These are phyloP conservation scores for Neonectria hederae DNA, from an alignment of 2,329 filamentous ascomycete genomes.

Conservation along the genomic window DNA sequence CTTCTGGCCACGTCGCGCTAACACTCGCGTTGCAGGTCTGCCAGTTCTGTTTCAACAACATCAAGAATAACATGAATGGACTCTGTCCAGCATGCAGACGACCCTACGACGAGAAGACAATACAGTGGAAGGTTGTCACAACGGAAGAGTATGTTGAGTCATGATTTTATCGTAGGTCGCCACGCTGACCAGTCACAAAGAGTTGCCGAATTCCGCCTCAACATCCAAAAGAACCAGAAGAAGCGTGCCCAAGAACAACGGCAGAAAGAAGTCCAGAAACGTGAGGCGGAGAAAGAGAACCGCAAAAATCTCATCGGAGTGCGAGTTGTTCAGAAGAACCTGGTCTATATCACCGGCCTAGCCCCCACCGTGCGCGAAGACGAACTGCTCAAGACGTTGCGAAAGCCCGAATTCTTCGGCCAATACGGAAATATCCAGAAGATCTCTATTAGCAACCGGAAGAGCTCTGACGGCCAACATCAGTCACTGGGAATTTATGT, in stretches of 20 bases:
- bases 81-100: slow-evolving; percentile 96
- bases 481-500: slow-evolving; percentile 97
- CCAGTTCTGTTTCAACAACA: slow-evolving; percentile 99
- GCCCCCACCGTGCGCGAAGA: slow-evolving; percentile 93
- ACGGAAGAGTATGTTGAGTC: slow-evolving; percentile 81
- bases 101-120: slow-evolving; percentile 95
- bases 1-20: slow-evolving; percentile 36
- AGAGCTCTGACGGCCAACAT: slow-evolving; percentile 77
- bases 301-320: slow-evolving; percentile 96
- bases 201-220: slow-evolving; percentile 78
- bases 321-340: slow-evolving; percentile 96
- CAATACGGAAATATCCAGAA: slow-evolving; percentile 99
- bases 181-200: slow-evolving; percentile 52
- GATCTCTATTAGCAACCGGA: slow-evolving; percentile 97
- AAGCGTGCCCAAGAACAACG: slow-evolving; percentile 83
- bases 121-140: slow-evolving; percentile 95
- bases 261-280: slow-evolving; percentile 95
- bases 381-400: slow-evolving; percentile 87
- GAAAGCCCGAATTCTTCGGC: slow-evolving; percentile 93
- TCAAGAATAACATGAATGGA: slow-evolving; percentile 97
- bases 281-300: slow-evolving; percentile 93
- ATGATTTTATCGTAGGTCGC: slow-evolving; percentile 10
- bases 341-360: slow-evolving; percentile 96
- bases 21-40: slow-evolving; percentile 75
- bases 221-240: slow-evolving; percentile 90